Conservation (phyloP, 768 basidiomycete species). For the Chalciporus piperatus region DNA sequence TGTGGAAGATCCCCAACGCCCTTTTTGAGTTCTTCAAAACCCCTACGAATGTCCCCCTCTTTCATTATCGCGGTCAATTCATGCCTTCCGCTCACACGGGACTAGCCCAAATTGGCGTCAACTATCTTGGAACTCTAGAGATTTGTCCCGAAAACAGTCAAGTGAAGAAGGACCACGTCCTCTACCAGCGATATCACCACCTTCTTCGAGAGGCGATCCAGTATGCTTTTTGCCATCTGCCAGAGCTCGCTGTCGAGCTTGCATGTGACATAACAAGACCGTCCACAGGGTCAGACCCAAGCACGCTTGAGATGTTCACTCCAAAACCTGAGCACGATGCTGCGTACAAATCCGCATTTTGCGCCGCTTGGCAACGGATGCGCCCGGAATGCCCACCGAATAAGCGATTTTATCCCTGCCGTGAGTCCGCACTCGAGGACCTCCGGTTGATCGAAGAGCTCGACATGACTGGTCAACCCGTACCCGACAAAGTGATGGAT, state of each 20-base stretch:
- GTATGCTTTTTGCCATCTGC: conserved; percentile 10
- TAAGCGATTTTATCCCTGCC: conserved; percentile 6
- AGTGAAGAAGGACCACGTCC: conserved; percentile 2
- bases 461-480: conserved; percentile 10
- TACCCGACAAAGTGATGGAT: conserved; percentile 9
- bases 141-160: conserved; percentile 5
- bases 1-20: conserved; percentile 13
- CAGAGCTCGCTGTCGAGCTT: conserved; percentile 14
- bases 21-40: conserved; percentile 17
- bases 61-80: conserved; percentile 17
- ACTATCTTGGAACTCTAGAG: conserved; percentile 15
- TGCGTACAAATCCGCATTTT: conserved; percentile 8
- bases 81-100: conserved; percentile 3
- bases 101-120: conserved; percentile 9
- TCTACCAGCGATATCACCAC: conserved; percentile 11
- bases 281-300: not conserved
- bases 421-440: conserved; percentile 3
- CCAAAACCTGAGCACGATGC: not conserved
- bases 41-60: conserved; percentile 6
- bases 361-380: conserved; percentile 3
- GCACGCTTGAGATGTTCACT: not conserved
- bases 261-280: conserved; percentile 8
- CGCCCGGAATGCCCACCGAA: not conserved
- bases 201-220: conserved; percentile 10
- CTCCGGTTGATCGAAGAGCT: conserved; percentile 15